Conservation (phyloP, 2,329 filamentous ascomycete species). For the Aureobasidium leucospermi region DNA sequence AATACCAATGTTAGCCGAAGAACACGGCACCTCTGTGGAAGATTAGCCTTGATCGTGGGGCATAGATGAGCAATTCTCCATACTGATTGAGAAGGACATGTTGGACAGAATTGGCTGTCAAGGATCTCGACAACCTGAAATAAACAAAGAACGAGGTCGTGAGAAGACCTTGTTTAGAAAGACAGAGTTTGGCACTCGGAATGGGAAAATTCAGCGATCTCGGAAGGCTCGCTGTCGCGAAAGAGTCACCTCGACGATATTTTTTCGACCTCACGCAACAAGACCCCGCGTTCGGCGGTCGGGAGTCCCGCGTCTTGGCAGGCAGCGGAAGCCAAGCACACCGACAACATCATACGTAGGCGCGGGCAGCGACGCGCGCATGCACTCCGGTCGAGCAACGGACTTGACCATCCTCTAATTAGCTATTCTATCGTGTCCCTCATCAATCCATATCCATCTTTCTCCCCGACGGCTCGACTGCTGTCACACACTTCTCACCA, state of each 20-base stretch:
- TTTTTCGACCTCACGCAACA: conserved; percentile 5
- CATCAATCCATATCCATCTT: background rate
- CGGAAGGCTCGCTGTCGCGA: conserved; percentile 9
- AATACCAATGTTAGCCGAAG: conserved; percentile 84
- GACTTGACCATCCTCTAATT: background rate
- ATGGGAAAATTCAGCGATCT: background rate
- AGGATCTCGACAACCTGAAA: background rate
- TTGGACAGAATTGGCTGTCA: background rate
- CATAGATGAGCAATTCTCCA: background rate
- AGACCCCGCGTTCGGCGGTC: conserved; percentile 8
- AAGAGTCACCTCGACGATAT: conserved; percentile 8
- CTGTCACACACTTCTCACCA: background rate
- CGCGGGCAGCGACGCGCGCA: background rate
- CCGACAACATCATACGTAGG: conserved; percentile 5
- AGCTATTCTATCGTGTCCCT: background rate
- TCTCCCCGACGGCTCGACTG: background rate
- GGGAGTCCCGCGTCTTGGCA: conserved; percentile 6
- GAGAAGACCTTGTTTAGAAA: background rate
- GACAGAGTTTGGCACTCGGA: conserved; percentile 1
- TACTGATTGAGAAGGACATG: conserved; percentile 15
- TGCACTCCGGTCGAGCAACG: background rate
- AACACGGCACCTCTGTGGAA: conserved; percentile 63
- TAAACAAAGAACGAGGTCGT: background rate
- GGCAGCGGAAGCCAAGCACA: background rate
- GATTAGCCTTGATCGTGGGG: conserved; percentile 4